These are phyloP conservation scores for Kwoniella heveanensis DNA, from an alignment of 768 basidiomycete species.

Conservation along the genomic window DNA sequence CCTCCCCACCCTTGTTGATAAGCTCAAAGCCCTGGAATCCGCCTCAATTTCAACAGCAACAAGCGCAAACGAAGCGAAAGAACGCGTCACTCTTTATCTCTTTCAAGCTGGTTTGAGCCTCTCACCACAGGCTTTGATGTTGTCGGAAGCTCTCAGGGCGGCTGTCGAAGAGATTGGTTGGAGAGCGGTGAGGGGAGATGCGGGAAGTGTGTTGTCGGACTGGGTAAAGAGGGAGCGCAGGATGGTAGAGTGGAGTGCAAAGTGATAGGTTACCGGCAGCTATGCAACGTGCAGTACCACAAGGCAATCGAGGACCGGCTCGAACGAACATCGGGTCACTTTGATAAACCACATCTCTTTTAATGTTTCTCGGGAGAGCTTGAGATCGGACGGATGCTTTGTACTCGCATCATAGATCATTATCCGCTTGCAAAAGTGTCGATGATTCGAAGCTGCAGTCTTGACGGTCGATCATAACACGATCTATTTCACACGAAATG, in stretches of 20 bases:
- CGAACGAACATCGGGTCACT: too few relatives aligned
- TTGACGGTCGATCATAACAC: too few relatives aligned
- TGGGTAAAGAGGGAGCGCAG: constrained; percentile 33
- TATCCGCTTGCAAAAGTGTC: too few relatives aligned
- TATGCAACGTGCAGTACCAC: too few relatives aligned
- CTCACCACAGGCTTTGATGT: not conserved
- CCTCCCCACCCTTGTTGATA: constrained; percentile 1
- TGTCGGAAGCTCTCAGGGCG: not conserved
- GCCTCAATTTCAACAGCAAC: not conserved
- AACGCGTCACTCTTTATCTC: constrained; percentile 10
- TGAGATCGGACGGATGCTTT: too few relatives aligned
- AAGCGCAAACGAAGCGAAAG: not conserved
- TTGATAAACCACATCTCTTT: too few relatives aligned
- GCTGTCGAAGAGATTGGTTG: constrained; percentile 29
- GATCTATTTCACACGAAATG: too few relatives aligned
- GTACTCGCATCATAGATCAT: too few relatives aligned
- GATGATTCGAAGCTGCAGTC: too few relatives aligned
- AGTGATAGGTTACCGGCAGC: too few relatives aligned
- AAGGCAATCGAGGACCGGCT: too few relatives aligned
- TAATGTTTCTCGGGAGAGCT: too few relatives aligned
- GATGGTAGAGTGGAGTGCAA: constrained; percentile 15
- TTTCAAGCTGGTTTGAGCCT: constrained; percentile 30
- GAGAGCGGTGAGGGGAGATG: constrained; percentile 20
- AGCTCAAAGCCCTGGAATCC: constrained; percentile 14
- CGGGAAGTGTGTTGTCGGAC: constrained; percentile 19